Conservation (phyloP, 2,329 filamentous ascomycete species). For the Fusarium scirpi region DNA sequence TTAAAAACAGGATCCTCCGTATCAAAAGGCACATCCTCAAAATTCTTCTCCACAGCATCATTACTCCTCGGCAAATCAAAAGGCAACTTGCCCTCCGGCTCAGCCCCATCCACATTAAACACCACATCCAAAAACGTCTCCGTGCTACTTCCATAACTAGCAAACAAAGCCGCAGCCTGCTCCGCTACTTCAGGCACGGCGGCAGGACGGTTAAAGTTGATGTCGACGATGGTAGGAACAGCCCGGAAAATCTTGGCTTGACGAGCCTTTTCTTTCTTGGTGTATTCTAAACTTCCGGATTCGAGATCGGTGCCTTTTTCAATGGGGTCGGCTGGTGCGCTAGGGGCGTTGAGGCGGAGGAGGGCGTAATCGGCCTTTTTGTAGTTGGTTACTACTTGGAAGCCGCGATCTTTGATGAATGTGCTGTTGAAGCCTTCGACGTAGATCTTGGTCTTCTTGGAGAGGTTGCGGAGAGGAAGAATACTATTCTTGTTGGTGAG, state of each 20-base stretch:
- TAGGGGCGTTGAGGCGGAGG: constrained; percentile 55
- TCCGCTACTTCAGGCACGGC: constrained; percentile 57
- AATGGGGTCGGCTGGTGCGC: constrained; percentile 38
- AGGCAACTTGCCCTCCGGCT: constrained; percentile 40
- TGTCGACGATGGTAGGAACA: constrained; percentile 57
- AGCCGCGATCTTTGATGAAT: constrained; percentile 29
- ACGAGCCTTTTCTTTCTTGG: constrained; percentile 41
- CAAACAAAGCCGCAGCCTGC: constrained; percentile 53
- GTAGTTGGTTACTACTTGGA: constrained; percentile 51
- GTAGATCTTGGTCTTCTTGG: constrained; percentile 34
- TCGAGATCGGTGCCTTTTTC: constrained; percentile 12
- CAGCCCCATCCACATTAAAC: constrained; percentile 47
- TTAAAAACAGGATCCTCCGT: constrained; percentile 43
- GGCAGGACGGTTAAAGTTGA: constrained; percentile 56
- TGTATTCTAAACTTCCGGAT: constrained; percentile 56
- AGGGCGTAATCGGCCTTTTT: constrained; percentile 57
- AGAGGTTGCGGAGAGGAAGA: constrained; percentile 31
- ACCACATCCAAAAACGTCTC: constrained; percentile 59
- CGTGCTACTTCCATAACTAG: constrained; percentile 53
- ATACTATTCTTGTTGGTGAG: constrained; percentile 42
- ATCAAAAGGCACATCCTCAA: constrained; percentile 45
- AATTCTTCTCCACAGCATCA: constrained; percentile 52
- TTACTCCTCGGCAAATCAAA: constrained; percentile 54
- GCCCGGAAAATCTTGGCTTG: constrained; percentile 51
- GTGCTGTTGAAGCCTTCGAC: constrained; percentile 32